A percentile compares a stretch with the other conserved stretches of the same genome.
Conservation (phyloP, 1,284 basidiomycete genomes). For the Pseudozyma tsukubaensis region DNA sequence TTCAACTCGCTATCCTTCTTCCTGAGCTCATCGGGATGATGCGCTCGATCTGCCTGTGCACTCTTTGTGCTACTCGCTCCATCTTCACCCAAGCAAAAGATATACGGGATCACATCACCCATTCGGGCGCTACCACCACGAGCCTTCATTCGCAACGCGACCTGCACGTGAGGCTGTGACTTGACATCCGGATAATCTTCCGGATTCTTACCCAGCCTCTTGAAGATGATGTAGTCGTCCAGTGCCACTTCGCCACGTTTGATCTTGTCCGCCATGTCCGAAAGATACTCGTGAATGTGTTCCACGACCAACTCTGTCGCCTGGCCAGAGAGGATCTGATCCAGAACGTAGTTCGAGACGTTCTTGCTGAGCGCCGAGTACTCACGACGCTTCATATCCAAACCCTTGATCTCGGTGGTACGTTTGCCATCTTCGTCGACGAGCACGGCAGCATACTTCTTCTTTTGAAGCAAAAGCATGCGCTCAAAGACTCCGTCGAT, state of each 20-base stretch:
- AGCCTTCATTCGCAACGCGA: slow-evolving; percentile 89
- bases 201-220: slow-evolving; percentile 66
- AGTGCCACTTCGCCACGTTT: slow-evolving; percentile 80
- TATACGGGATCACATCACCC: slow-evolving; percentile 95
- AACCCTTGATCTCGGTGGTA: slow-evolving; percentile 85
- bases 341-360: slow-evolving; percentile 77
- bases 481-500: slow-evolving; percentile 94
- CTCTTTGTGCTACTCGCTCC: slow-evolving; percentile 78
- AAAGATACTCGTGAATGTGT: slow-evolving; percentile 91
- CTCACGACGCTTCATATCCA: slow-evolving; percentile 99
- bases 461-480: slow-evolving; percentile 94
- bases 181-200: slow-evolving; percentile 93
- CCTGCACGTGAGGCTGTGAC: slow-evolving; percentile 94
- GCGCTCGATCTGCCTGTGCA: slow-evolving; percentile 88
- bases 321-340: slow-evolving; percentile 91
- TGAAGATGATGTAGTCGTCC: slow-evolving; percentile 90
- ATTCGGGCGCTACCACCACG: slow-evolving; percentile 82
- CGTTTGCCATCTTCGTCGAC: slow-evolving; percentile 56
- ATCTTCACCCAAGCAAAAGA: slow-evolving; percentile 86
- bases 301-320: slow-evolving; percentile 88
- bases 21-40: slow-evolving; percentile 91
- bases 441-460: slow-evolving; percentile 98
- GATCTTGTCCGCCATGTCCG: slow-evolving; percentile 79
- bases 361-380: slow-evolving; percentile 92
- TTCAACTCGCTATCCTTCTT: slow-evolving; percentile 69